Evolutionary conservation across 352 stramenopile species (phyloP), one percentile per base, ranked within the genome.

Genomic region (Phytophthora hybrid): DNA sequence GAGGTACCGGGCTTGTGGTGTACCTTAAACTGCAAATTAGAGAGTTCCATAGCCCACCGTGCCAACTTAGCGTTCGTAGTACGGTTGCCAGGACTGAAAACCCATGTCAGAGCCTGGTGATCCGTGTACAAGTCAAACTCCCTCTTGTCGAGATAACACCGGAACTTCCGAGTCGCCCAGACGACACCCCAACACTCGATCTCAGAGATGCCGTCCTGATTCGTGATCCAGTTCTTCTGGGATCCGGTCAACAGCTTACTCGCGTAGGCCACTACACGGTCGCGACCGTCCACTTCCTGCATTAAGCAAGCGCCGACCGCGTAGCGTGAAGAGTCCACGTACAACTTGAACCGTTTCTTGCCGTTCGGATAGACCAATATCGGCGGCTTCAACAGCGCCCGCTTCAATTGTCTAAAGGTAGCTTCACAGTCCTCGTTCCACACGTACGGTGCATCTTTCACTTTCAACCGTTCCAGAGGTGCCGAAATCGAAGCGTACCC

Each of bases 11-110:
- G 32, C 10, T 61, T 61, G 18, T 62, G 62, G 19, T 61, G 49
- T 2, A 69, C 51, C 19, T 62, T 61, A 18, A 61, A 61, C 31
- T 55, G 62, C n/a, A n/a, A n/a, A n/a, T n/a, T n/a, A n/a, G n/a
- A n/a, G n/a, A n/a, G n/a, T n/a, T n/a, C n/a, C n/a, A 62, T 62
- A 3, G 23, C 52, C 52, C 62, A 69, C 39, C 52, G 21, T 11
- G 62, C 62, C 37, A 69, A 7, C 23, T 69, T 62, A 5, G 52
- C 21, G 19, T 69, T 69, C 10, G 5, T 44, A 19, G 39, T 47
- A 47, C 39, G 39, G 39, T 47, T 47, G 11, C 11, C 39, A 47
- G 6, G 39, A 18, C 39, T 47, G 39, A 47, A 47, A 4, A 47
- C 11, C 39, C 39, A 47, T 11, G 39, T 47, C 9, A 47, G 39